Conservation (phyloP, 1,139 yeast genomes). For the Lodderomyces beijingensis region DNA sequence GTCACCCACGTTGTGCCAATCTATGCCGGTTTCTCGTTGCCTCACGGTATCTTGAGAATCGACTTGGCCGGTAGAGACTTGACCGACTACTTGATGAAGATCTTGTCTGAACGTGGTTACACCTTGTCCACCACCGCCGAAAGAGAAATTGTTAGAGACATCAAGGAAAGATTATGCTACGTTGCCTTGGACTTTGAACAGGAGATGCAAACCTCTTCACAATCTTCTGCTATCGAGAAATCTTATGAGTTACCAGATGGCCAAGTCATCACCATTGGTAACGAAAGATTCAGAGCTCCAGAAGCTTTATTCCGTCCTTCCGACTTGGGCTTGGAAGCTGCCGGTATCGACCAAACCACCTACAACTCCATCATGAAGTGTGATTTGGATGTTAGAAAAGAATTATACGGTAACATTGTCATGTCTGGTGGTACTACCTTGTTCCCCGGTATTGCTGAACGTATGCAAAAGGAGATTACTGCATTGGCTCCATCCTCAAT, state of each 20-base stretch:
- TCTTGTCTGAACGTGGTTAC: conserved; percentile 98
- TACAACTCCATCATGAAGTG: conserved; percentile 99
- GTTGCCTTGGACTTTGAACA: conserved; percentile 95
- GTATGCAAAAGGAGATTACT: conserved; percentile 99
- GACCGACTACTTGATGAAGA: conserved; percentile 98
- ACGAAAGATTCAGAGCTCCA: conserved; percentile 99
- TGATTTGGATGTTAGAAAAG: conserved; percentile 98
- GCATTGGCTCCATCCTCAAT: conserved; percentile 99
- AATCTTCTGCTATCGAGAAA: conserved; percentile 97
- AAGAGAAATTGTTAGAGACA: conserved; percentile 99
- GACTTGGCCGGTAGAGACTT: conserved; percentile 99
- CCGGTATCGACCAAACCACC: conserved; percentile 99
- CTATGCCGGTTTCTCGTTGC: conserved; percentile 98
- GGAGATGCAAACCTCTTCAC: conserved; percentile 98
- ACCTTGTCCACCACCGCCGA: conserved; percentile 98
- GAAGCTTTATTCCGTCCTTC: conserved; percentile 99
- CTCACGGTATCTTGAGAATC: conserved; percentile 98
- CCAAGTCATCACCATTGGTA: conserved; percentile 98
- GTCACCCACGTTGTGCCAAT: conserved; percentile 99
- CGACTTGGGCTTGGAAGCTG: conserved; percentile 95
- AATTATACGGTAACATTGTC: conserved; percentile 97
- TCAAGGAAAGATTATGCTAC: conserved; percentile 98
- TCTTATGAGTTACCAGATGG: conserved; percentile 99
- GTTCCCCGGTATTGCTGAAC: conserved; percentile 99
- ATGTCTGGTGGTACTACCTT: conserved; percentile 99